Evolutionary conservation across 371 early-diverging fungal species (phyloP), one percentile per base, ranked within the genome.

Genomic region (Encephalitozoon intestinalis): DNA sequence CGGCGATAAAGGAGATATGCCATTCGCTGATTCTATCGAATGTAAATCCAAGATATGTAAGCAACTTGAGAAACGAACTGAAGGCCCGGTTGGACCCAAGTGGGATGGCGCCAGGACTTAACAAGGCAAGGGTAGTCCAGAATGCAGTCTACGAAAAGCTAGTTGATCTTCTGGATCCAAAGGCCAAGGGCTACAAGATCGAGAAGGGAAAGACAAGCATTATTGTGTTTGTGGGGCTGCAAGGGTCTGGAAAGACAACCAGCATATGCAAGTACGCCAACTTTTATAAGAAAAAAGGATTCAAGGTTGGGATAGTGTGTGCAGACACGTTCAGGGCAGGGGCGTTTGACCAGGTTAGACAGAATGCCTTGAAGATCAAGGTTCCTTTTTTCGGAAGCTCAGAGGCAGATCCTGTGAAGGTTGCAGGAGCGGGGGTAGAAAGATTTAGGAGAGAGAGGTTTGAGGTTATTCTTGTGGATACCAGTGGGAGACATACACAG

Each of bases 281-380:
- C 26, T 90, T 92, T 79, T 97, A 97, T 82, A 92, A 92, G 83
- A 89, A 93, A 71, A 94, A 95, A 86, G 96, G 96, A 0, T 95
- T 91, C 89, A 96, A 95, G 81, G 91, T 90, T 0, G 93, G 93
- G 11, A 85, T 98, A 53, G 95, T 98, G 1, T 96, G 97, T 85
- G 93, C 97, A 2, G 99, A 98, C 85, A 98, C 99, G 4, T 98
- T 96, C 85, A 91, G 99, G 85, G 99, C 99, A 63, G 99, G 99
- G 86, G 99, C 99, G 4, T 97, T 94, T 85, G 99, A 96, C 87
- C 99, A 98, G 87, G 88, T 97, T 75, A 94, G 93, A 84, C 98
- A 98, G 81, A 98, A 98, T 81, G 96, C 97, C 3, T 89, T 92
- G 26, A 93, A 94, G 80, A 95, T 95, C 23, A 93, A 95, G 79